Conservation (phyloP, 164 flowering plant species). For the Sextonia rubra region DNA sequence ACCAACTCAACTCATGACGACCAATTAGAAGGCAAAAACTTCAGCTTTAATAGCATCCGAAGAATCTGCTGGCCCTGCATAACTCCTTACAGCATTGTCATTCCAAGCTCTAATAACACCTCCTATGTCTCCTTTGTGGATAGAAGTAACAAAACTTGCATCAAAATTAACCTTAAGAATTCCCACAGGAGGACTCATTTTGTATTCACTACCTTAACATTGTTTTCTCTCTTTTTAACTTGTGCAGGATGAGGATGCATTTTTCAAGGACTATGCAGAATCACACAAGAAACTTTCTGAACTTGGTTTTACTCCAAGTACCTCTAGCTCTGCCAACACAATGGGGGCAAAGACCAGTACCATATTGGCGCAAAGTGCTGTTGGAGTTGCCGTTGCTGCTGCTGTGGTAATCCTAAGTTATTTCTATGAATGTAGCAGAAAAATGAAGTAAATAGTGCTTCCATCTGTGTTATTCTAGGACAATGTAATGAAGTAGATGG, state of each 20-base stretch:
- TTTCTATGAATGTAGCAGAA: conserved; percentile 37
- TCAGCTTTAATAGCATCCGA: too few species aligned
- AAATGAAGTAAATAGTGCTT: conserved; percentile 1
- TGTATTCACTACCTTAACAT: background rate
- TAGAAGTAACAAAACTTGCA: too few species aligned
- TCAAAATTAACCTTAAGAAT: too few species aligned
- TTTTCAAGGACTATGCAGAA: conserved; percentile 77
- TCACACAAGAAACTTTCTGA: conserved; percentile 93
- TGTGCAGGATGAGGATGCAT: conserved; percentile 52
- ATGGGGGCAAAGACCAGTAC: conserved; percentile 18
- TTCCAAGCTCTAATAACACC: too few species aligned
- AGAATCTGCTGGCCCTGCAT: too few species aligned
- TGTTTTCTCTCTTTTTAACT: background rate
- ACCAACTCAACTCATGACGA: too few species aligned
- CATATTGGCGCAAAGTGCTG: conserved; percentile 52
- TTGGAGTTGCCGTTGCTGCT: conserved; percentile 66
- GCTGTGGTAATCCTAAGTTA: conserved; percentile 57
- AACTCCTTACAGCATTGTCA: too few species aligned
- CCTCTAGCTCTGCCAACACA: conserved; percentile 19
- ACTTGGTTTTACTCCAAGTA: conserved; percentile 46
- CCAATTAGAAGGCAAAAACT: too few species aligned
- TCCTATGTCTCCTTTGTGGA: too few species aligned
- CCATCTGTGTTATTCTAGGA: background rate
- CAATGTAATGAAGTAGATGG: background rate
- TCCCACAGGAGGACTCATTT: too few species aligned